Evolutionary conservation across 495 filamentous ascomycete species (phyloP), one percentile per base, ranked within the genome.

Genomic region (Bacidia rubella): DNA sequence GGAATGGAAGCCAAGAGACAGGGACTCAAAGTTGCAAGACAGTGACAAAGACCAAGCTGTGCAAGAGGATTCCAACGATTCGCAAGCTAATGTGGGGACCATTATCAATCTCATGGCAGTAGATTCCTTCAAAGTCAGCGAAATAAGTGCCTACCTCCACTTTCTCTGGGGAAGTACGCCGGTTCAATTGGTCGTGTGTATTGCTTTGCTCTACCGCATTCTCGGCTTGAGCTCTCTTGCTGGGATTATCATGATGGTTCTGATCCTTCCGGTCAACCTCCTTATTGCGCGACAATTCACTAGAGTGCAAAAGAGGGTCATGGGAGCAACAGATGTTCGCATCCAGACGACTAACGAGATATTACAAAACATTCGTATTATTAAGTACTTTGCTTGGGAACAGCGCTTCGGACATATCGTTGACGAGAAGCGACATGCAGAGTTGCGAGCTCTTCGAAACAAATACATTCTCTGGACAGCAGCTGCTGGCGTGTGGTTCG

Each of bases 381-480:
- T 99, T 78, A 99, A 99, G 66, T 99, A 89, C 66, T 99, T 99
- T 65, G 90, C 93, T 1, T 99, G 93, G 93, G 93, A 99, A 65
- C 81, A 85, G 54, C 85, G 93, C 9, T 99, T 94, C 67, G 76
- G 83, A 43, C 78, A 81, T 17, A 80, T 88, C 49, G 87, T 99
- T 15, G 80, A 90, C 54, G 90, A 95, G 64, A 94, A 93, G 63
- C 77, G 93, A 47, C 70, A 72, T 17, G 75, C 75, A 2, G 93
- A 99, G 64, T 71, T 99, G 23, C 78, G 75, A 56, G 79, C 83
- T 25, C 62, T 97, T 57, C 81, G 92, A 27, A 78, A 72, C 21
- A 77, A 88, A 53, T 99, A 95, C 66, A 81, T 95, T 49, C 69
- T 95, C 23, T 99, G 89, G 89, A 85, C 92, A 7, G 70, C 77